phyloP scores from a whole-genome alignment of 1,284 basidiomycete species.

The Sanguinoderma infundibulare region DNA sequence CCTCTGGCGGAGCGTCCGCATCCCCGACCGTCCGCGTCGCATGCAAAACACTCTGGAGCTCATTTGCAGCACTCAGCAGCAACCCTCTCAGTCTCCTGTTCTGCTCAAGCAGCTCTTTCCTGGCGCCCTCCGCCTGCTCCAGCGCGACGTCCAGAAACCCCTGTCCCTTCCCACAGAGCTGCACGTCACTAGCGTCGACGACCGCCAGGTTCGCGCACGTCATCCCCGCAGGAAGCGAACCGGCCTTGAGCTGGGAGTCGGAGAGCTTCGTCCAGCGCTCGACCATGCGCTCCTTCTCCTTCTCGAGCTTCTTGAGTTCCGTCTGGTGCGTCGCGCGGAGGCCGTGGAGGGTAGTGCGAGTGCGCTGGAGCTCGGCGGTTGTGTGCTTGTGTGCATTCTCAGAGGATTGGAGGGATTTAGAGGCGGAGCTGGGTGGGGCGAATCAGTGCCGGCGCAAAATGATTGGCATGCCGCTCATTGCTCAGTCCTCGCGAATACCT shows the following conservation, averaged over 20 bases:
- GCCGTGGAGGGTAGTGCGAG: conserved; percentile 63
- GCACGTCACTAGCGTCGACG: conserved; percentile 50
- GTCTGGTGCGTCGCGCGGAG: conserved; percentile 69
- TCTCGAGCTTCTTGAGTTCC: conserved; percentile 83
- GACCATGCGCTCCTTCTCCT: conserved; percentile 78
- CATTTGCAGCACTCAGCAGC: conserved; percentile 73
- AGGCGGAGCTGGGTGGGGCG: conserved; percentile 47
- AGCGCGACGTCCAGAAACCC: conserved; percentile 73
- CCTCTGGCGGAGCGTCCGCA: conserved; percentile 49
- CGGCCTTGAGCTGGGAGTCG: conserved; percentile 65
- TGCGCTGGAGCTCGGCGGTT: conserved; percentile 67
- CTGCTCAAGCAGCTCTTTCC: conserved; percentile 71
- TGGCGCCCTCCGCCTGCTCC: conserved; percentile 73
- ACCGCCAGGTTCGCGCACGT: conserved; percentile 57
- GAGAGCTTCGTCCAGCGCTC: conserved; percentile 78
- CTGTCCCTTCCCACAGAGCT: conserved; percentile 50
- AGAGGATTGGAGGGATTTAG: conserved; percentile 57
- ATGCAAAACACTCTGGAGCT: conserved; percentile 61
- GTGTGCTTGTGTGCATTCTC: conserved; percentile 74
- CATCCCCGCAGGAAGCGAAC: conserved; percentile 51
- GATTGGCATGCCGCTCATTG: no score
- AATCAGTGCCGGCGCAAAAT: background rate
- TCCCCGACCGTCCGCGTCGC: conserved; percentile 39
- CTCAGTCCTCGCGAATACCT: background rate
- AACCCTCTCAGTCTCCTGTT: conserved; percentile 71